Percentiles rank a stretch among this genome's conserved stretches.
Evolutionary conservation across 768 basidiomycete genomes (phyloP).

Genomic region (Russula ochroleuca): DNA sequence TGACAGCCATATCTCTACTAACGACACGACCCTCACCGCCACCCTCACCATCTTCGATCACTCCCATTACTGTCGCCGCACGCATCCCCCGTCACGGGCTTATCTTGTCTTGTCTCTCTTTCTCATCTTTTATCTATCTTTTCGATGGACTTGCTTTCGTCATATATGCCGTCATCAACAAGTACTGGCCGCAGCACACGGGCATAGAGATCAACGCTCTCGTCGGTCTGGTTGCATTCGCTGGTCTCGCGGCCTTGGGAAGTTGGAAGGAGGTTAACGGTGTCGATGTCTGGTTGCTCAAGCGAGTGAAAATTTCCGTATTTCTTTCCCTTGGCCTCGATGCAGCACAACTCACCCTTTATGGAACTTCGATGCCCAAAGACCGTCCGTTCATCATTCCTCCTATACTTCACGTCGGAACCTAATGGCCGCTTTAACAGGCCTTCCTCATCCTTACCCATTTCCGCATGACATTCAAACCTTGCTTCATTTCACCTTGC

Average conservation of each 20-base stretch:
- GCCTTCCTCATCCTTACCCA: slow-evolving; percentile 23
- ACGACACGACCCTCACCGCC: slow-evolving; percentile 45
- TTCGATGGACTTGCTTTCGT: slow-evolving; percentile 74
- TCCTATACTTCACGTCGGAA: not conserved
- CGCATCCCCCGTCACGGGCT: slow-evolving; percentile 68
- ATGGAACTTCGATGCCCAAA: slow-evolving; percentile 42
- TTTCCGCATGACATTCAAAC: slow-evolving; percentile 35
- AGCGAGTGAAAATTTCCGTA: slow-evolving; percentile 52
- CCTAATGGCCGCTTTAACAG: slow-evolving; percentile 13
- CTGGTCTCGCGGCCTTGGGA: slow-evolving; percentile 69
- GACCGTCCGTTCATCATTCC: slow-evolving; percentile 25
- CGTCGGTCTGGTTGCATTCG: slow-evolving; percentile 63
- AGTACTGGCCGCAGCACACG: slow-evolving; percentile 58
- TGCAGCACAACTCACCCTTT: slow-evolving; percentile 52
- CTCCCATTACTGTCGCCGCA: slow-evolving; percentile 68
- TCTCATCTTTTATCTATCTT: slow-evolving; percentile 69
- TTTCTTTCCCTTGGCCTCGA: slow-evolving; percentile 55
- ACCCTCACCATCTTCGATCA: slow-evolving; percentile 57
- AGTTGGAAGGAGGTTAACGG: slow-evolving; percentile 76
- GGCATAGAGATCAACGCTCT: slow-evolving; percentile 66
- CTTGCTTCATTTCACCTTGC: slow-evolving; percentile 51
- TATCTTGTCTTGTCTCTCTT: slow-evolving; percentile 67
- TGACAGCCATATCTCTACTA: slow-evolving; percentile 59
- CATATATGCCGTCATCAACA: slow-evolving; percentile 56
- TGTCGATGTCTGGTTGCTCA: slow-evolving; percentile 61